Evolutionary conservation across 768 basidiomycete species (phyloP), one percentile per base, ranked within the genome.

Genomic region (Rubroboletus pulcherrimus): DNA sequence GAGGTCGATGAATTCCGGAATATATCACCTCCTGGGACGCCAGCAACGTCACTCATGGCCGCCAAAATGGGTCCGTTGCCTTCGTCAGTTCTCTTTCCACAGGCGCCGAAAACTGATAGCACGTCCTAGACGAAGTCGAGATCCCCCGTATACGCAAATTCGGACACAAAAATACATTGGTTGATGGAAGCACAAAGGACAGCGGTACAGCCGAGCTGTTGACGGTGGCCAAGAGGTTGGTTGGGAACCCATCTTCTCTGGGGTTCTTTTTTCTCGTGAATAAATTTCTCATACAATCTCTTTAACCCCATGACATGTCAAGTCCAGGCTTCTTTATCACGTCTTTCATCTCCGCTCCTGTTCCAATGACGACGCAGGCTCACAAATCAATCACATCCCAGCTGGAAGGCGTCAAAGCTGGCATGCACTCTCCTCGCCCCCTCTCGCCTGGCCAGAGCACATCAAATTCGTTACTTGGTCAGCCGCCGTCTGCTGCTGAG

Each of bases 1-100:
- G 74, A 80, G 48, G 61, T 82, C 7, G 83, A 85, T 61, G 77
- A 84, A 56, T 66, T 87, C 19, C 78, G 79, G 58, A 58, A 76
- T 37, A 66, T 73, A 17, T 82, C 81, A 8, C 80, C 81, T 15
- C 62, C 73, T 63, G 80, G 78, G 4, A 76, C 77, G 2, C 71
- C 77, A 49, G 56, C 68, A 42, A 69, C 77, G 51, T 71, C 74
- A 5, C 53, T 80, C 11, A 64, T 75, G 45, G 69, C 73, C n/a
- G 70, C 71, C 3, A 81, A 77, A 62, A 78, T 87, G 71, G 82
- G 84, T 84, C 52, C 4, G 66, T 70, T 26, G 6, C 8, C 17
- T 40, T 42, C 31, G 10, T 55, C 49, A 7, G 49, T 40, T 47
- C 19, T 43, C 49, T 42, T 39, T 49, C n/a, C 35, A 43, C 33